Conservation (phyloP, 192 early-diverging fungal genomes). For the Backusella tuberculispora region DNA sequence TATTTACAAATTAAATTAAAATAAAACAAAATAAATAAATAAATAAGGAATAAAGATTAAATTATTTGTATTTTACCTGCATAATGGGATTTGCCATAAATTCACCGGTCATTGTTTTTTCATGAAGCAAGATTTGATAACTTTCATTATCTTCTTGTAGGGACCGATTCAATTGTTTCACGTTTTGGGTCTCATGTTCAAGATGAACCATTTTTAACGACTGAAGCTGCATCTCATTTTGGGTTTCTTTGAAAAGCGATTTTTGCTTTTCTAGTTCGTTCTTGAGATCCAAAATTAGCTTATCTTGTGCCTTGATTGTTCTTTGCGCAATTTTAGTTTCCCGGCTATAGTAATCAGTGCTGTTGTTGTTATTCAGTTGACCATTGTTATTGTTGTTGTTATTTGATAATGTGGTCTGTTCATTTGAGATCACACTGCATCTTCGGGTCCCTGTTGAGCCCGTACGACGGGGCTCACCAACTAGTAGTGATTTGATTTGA, state of each 20-base stretch:
- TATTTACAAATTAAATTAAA: slow-evolving; percentile 1
- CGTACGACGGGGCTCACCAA: slow-evolving; percentile 46
- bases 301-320: slow-evolving; percentile 47
- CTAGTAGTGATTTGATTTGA: slow-evolving; percentile 38
- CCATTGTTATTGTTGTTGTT: neutral
- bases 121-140: slow-evolving; percentile 78
- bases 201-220: slow-evolving; percentile 50
- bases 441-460: slow-evolving; percentile 18
- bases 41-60: neutral
- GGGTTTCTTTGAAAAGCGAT: slow-evolving; percentile 38
- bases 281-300: slow-evolving; percentile 47
- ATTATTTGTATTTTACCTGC: slow-evolving; percentile 49
- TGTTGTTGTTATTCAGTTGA: slow-evolving; percentile 12
- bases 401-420: neutral
- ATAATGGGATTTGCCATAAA: slow-evolving; percentile 65
- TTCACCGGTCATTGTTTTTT: slow-evolving; percentile 81
- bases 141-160: slow-evolving; percentile 84
- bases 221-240: slow-evolving; percentile 43
- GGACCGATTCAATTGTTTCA: slow-evolving; percentile 67
- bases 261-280: slow-evolving; percentile 48
- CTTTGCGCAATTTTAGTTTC: slow-evolving; percentile 45
- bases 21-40: slow-evolving; percentile 8
- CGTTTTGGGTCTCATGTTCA: slow-evolving; percentile 59
- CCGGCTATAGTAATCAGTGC: slow-evolving; percentile 5
- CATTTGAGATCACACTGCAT: slow-evolving; percentile 28